Evolutionary conservation across 2,329 filamentous ascomycete genomes (phyloP).

Genomic region (Aspergillus floridensis): DNA sequence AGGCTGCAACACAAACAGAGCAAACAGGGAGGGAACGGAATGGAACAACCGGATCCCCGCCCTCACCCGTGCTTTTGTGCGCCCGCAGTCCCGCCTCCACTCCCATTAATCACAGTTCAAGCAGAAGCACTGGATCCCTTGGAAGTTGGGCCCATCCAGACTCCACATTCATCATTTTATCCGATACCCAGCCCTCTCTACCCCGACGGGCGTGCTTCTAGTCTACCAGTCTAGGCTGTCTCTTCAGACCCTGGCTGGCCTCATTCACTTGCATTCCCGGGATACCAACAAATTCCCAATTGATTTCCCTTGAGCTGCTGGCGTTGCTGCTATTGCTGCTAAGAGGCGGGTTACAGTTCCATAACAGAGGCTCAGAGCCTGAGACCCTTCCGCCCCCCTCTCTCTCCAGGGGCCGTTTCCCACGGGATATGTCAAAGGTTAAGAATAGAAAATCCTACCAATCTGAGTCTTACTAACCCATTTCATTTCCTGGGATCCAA

Average conservation of each 20-base stretch:
- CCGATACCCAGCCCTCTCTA: not conserved
- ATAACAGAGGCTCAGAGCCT: not conserved
- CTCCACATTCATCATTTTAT: not conserved
- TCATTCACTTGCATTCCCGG: not conserved
- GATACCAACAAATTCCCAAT: not conserved
- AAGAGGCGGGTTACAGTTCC: not conserved
- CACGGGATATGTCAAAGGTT: constrained; percentile 1
- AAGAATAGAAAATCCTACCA: constrained; percentile 20
- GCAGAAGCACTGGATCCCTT: not conserved
- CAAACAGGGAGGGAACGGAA: not conserved
- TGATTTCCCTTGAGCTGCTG: too few relatives aligned
- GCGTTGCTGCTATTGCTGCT: not conserved
- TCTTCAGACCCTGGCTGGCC: not conserved
- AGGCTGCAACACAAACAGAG: not conserved
- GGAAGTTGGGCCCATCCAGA: not conserved
- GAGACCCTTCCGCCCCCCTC: not conserved
- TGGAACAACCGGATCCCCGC: not conserved
- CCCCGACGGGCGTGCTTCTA: not conserved
- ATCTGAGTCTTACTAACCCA: constrained; percentile 6
- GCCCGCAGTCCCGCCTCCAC: not conserved
- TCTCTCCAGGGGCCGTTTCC: not conserved
- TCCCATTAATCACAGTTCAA: not conserved
- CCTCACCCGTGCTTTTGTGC: not conserved
- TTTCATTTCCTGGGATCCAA: constrained; percentile 3
- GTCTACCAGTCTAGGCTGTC: not conserved